These are phyloP conservation scores for Albophoma yamanashiensis DNA, from an alignment of 2,329 filamentous ascomycete genomes.

Conservation along the genomic window DNA sequence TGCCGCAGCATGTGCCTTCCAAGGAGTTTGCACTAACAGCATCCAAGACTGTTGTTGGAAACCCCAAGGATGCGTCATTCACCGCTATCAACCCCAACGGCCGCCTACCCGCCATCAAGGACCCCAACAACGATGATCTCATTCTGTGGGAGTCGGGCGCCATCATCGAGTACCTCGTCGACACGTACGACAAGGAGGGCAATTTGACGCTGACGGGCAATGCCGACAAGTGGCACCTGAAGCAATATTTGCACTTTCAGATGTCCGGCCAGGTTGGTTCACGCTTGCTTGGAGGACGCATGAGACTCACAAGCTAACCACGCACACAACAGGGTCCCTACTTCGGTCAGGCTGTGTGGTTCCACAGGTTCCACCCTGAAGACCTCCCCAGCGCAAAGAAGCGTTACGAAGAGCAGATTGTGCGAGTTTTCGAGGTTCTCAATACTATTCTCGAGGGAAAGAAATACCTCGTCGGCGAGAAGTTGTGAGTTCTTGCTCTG, in stretches of 20 bases:
- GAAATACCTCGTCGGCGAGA: constrained; percentile 23
- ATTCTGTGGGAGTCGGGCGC: constrained; percentile 16
- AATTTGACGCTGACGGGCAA: constrained; percentile 14
- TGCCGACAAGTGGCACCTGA: constrained; percentile 18
- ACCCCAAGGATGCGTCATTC: constrained; percentile 15
- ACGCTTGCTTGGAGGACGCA: background rate
- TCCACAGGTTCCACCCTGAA: constrained; percentile 16
- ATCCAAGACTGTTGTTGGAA: constrained; percentile 7
- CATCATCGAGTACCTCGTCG: constrained; percentile 19
- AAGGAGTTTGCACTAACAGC: background rate
- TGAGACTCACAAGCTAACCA: background rate
- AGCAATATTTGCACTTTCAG: constrained; percentile 26
- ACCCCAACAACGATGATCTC: constrained; percentile 21
- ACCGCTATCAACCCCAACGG: constrained; percentile 23
- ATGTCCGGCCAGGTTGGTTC: constrained; percentile 21
- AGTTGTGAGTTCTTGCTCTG: constrained; percentile 12
- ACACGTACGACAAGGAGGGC: constrained; percentile 15
- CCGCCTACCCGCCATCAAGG: constrained; percentile 20
- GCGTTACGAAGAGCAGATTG: constrained; percentile 18
- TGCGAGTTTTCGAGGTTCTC: constrained; percentile 20
- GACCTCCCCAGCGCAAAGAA: constrained; percentile 17
- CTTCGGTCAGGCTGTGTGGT: constrained; percentile 22
- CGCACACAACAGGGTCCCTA: constrained; percentile 20
- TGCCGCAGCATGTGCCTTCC: background rate
- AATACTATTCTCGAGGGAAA: constrained; percentile 20